Conservation (phyloP, 1,139 yeast species). For the Pneumocystis wakefieldiae region DNA sequence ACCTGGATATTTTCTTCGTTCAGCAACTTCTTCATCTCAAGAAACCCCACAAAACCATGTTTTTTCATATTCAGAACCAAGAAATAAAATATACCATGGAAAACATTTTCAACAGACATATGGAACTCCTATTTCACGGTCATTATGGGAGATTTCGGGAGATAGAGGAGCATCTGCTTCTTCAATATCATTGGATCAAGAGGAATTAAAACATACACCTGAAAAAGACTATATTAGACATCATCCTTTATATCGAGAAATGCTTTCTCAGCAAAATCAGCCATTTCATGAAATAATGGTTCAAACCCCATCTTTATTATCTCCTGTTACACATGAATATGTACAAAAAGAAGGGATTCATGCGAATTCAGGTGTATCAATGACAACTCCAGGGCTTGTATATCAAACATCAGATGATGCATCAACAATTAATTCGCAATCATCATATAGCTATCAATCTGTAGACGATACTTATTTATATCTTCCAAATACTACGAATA, state of each 20-base stretch:
- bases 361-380: background rate
- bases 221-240: background rate
- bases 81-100: background rate
- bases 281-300: too few relatives aligned
- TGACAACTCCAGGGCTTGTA: background rate
- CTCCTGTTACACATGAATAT: background rate
- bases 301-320: background rate
- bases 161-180: too few relatives aligned
- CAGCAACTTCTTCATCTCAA: background rate
- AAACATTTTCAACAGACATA: background rate
- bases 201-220: too few relatives aligned
- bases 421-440: background rate
- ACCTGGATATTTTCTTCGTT: background rate
- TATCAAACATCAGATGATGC: background rate
- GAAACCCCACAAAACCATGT: background rate
- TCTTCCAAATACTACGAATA: background rate
- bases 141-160: background rate
- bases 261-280: too few relatives aligned
- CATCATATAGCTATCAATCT: background rate
- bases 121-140: background rate
- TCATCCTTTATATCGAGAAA: background rate
- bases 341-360: background rate
- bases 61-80: background rate
- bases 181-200: too few relatives aligned
- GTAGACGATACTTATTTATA: background rate